A percentile compares a stretch with the other conserved stretches of the same genome.
Evolutionary conservation across 2,329 filamentous ascomycete genomes (phyloP).

Genomic region (Monosporascus sp.): DNA sequence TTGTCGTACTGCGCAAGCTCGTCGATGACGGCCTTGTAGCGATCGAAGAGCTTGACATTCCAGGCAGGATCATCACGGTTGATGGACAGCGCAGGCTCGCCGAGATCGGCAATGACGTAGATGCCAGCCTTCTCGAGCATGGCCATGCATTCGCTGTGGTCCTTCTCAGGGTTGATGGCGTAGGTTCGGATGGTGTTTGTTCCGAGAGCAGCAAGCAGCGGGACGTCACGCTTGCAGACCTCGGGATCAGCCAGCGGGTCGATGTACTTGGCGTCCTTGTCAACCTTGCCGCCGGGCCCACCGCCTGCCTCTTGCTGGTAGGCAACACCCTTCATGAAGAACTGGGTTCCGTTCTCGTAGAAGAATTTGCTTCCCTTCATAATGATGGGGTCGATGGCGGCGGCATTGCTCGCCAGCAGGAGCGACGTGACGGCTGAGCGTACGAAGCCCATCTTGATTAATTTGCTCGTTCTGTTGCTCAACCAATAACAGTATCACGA

Average conservation of each 20-base stretch:
- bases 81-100: conserved; percentile 65
- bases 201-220: conserved; percentile 57
- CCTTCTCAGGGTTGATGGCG: conserved; percentile 61
- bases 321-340: conserved; percentile 68
- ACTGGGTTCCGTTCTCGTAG: conserved; percentile 51
- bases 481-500: no score
- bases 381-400: conserved; percentile 26
- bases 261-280: conserved; percentile 44
- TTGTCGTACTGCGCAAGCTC: conserved; percentile 65
- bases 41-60: conserved; percentile 62
- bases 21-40: conserved; percentile 69
- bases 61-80: conserved; percentile 61
- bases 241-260: conserved; percentile 63
- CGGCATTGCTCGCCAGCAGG: conserved; percentile 20
- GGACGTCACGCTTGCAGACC: conserved; percentile 65
- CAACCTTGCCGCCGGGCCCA: conserved; percentile 33
- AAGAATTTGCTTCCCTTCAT: conserved; percentile 52
- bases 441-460: conserved; percentile 24
- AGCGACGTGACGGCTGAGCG: conserved; percentile 22
- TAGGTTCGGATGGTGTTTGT: conserved; percentile 78
- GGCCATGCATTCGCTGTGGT: conserved; percentile 68
- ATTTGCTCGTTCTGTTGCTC: background rate
- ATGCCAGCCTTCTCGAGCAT: conserved; percentile 66
- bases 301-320: conserved; percentile 63
- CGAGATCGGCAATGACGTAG: conserved; percentile 72